A percentile compares a stretch with the other conserved stretches of the same genome.
phyloP scores from a whole-genome alignment of 345 rosid genomes.

The Brassica juncea region DNA sequence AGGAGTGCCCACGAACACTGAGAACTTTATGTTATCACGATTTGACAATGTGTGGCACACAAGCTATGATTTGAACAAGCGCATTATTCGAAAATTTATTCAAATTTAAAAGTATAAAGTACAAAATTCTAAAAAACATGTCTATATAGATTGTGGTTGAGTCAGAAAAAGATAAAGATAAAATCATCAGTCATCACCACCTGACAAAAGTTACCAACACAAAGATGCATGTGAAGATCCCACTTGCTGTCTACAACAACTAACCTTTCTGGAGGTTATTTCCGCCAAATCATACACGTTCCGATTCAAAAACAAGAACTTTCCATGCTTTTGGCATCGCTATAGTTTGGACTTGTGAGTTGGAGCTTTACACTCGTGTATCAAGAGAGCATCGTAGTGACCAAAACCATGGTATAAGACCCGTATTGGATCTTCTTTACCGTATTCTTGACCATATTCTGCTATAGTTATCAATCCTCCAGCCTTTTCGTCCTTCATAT shows the following conservation, averaged over 20 bases:
- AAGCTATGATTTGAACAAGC: constrained; percentile 13
- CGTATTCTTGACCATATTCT: constrained; percentile 89
- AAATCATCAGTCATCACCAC: constrained; percentile 31
- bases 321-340: background rate
- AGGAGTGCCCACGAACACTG: constrained; percentile 8
- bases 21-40: constrained; percentile 9
- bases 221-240: constrained; percentile 33
- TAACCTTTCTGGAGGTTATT: background rate
- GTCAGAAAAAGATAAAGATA: constrained; percentile 11
- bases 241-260: constrained; percentile 14
- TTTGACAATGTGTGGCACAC: constrained; percentile 16
- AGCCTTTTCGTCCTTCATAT: constrained; percentile 68
- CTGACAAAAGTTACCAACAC: constrained; percentile 25
- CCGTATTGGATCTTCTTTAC: constrained; percentile 72
- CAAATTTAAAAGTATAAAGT: constrained; percentile 19
- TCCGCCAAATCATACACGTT: background rate
- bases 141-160: constrained; percentile 1
- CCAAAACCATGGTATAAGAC: constrained; percentile 89
- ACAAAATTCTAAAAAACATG: constrained; percentile 4
- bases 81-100: constrained; percentile 17
- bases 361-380: constrained; percentile 24
- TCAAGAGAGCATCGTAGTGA: constrained; percentile 81
- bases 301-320: background rate
- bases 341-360: constrained; percentile 36
- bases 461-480: constrained; percentile 83